These are phyloP conservation scores for Plectosphaerella sp. DNA, from an alignment of 2,329 filamentous ascomycete genomes.

Conservation along the genomic window DNA sequence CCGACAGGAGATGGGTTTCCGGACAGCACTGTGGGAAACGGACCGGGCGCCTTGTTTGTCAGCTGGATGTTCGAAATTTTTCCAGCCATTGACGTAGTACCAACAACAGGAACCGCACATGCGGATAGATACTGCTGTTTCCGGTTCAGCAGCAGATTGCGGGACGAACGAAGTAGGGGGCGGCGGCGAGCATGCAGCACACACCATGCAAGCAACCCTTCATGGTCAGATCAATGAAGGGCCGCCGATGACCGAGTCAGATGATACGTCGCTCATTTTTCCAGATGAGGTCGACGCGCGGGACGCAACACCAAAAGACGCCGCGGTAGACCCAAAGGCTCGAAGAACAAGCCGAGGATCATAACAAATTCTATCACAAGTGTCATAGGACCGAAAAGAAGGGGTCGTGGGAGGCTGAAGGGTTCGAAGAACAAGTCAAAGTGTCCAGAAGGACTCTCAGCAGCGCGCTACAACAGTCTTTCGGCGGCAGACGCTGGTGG, in stretches of 20 bases:
- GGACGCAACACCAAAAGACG: background rate
- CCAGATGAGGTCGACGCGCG: too few relatives aligned
- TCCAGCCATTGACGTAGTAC: constrained; percentile 25
- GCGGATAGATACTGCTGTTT: background rate
- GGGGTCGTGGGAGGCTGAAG: constrained; percentile 33
- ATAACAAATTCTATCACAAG: too few relatives aligned
- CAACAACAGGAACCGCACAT: background rate
- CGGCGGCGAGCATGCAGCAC: too few relatives aligned
- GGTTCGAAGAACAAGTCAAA: constrained; percentile 19
- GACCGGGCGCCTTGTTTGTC: constrained; percentile 53
- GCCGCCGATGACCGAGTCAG: too few relatives aligned
- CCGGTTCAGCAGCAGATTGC: too few relatives aligned
- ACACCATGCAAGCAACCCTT: too few relatives aligned
- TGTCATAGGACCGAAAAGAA: background rate
- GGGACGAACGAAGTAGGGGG: too few relatives aligned
- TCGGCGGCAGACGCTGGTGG: too few relatives aligned
- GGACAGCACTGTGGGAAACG: constrained; percentile 50
- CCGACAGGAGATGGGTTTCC: constrained; percentile 48
- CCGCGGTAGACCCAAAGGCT: constrained; percentile 39
- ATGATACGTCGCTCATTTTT: too few relatives aligned
- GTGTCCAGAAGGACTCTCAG: background rate
- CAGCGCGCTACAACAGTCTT: too few relatives aligned
- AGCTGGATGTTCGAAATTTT: constrained; percentile 63
- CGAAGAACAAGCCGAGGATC: constrained; percentile 16
- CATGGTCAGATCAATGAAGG: too few relatives aligned